Evolutionary conservation across 179 eudicot species (phyloP).

Genomic region (Silene coronaria): DNA sequence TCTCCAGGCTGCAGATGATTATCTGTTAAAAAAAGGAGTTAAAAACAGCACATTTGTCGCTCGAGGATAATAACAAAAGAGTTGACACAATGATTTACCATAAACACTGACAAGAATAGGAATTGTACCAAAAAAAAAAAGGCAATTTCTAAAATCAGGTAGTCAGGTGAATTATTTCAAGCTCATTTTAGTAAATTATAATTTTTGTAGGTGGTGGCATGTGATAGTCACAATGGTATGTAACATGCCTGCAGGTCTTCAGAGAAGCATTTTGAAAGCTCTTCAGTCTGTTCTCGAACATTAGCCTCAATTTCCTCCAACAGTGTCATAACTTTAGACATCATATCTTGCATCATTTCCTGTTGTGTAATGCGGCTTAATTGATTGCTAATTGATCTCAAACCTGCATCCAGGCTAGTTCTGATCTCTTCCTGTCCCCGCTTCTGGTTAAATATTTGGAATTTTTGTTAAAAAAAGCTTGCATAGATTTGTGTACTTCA

Average conservation of each 20-base stretch:
- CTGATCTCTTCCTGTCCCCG: constrained; percentile 71
- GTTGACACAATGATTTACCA: too few species aligned
- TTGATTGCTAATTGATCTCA: constrained; percentile 52
- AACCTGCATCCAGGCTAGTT: constrained; percentile 39
- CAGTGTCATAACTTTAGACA: constrained; percentile 38
- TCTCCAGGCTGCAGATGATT: constrained; percentile 40
- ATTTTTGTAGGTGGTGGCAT: background rate
- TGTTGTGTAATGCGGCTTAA: constrained; percentile 32
- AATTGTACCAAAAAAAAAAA: too few species aligned
- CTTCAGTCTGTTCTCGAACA: constrained; percentile 40
- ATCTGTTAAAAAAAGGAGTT: constrained; percentile 39
- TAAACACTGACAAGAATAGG: too few species aligned
- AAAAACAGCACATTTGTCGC: background rate
- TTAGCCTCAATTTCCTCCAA: constrained; percentile 40
- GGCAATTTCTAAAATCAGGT: too few species aligned
- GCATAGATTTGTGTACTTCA: background rate
- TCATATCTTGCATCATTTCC: constrained; percentile 47
- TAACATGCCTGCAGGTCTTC: constrained; percentile 58
- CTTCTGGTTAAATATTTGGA: constrained; percentile 38
- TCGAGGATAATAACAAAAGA: background rate
- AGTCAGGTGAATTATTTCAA: too few species aligned
- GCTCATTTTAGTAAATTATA: background rate
- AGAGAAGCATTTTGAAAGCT: constrained; percentile 45
- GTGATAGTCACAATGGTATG: background rate
- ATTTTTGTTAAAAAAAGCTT: background rate